phyloP scores from a whole-genome alignment of 805 yeast species.

The Blastobotrys chiropterorum region DNA sequence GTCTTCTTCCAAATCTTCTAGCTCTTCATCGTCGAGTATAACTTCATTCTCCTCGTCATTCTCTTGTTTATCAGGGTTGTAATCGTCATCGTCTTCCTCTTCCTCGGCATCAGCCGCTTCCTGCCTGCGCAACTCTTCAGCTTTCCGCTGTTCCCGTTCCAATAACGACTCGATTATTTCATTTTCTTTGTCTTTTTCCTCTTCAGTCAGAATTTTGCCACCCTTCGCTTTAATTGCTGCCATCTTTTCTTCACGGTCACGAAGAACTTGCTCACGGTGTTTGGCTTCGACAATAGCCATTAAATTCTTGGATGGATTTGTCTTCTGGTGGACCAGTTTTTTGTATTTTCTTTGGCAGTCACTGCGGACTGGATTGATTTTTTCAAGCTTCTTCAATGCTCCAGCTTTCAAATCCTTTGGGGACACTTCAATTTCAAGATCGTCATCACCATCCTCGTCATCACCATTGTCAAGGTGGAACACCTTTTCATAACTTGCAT shows the following conservation, averaged over 20 bases:
- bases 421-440: constrained; percentile 15
- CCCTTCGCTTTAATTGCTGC: constrained; percentile 17
- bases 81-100: constrained; percentile 9
- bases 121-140: constrained; percentile 15
- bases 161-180: constrained; percentile 19
- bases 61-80: constrained; percentile 3
- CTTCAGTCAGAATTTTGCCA: constrained; percentile 14
- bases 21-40: constrained; percentile 5
- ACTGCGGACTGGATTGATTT: neutral
- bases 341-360: neutral
- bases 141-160: constrained; percentile 18
- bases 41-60: constrained; percentile 9
- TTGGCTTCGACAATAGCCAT: constrained; percentile 6
- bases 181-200: constrained; percentile 15
- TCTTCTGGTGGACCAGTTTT: neutral
- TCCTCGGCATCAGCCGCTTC: constrained; percentile 13
- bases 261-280: constrained; percentile 17
- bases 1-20: constrained; percentile 4
- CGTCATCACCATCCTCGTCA: constrained; percentile 18
- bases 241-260: constrained; percentile 14
- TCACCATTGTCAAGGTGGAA: neutral
- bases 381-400: constrained; percentile 4
- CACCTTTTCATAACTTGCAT: too few species aligned
- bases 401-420: neutral
- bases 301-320: neutral